These are phyloP conservation scores for Phialophora chinensis DNA, from an alignment of 2,329 filamentous ascomycete species.

Conservation along the genomic window DNA sequence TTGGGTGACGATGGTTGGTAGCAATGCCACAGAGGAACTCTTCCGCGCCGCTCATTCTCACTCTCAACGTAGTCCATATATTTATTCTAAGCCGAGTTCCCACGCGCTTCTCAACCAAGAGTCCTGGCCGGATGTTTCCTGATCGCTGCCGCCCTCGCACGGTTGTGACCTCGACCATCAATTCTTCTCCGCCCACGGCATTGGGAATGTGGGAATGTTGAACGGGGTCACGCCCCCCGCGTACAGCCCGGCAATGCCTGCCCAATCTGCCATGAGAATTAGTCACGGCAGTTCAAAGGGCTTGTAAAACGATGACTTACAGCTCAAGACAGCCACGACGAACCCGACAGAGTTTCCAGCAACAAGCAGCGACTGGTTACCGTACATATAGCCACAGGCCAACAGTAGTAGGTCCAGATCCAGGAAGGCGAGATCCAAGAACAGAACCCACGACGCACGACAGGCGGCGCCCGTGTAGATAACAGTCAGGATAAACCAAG, in stretches of 20 bases:
- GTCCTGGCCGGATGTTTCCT: neutral
- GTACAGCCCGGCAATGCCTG: slow-evolving; percentile 38
- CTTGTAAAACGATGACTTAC: slow-evolving; percentile 33
- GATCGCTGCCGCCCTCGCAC: neutral
- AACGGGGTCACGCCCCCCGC: slow-evolving; percentile 36
- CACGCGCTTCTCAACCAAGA: neutral
- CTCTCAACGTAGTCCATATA: neutral
- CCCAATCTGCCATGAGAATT: slow-evolving; percentile 34
- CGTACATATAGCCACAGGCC: slow-evolving; percentile 41
- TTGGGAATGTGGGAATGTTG: slow-evolving; percentile 35
- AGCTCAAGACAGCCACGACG: slow-evolving; percentile 39
- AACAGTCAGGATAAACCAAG: slow-evolving; percentile 43
- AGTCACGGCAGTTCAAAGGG: neutral
- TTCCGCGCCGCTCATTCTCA: neutral
- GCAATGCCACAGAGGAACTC: neutral
- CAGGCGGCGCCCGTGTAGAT: slow-evolving; percentile 40
- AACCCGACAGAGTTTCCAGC: slow-evolving; percentile 40
- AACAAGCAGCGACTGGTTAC: slow-evolving; percentile 30
- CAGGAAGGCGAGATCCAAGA: slow-evolving; percentile 39
- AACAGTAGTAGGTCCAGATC: slow-evolving; percentile 41
- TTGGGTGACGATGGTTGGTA: slow-evolving; percentile 24
- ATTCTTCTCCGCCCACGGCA: slow-evolving; percentile 25
- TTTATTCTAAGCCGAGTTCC: neutral
- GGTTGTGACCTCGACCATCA: neutral
- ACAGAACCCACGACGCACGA: slow-evolving; percentile 41